Percentiles rank a stretch among this genome's conserved stretches.
Conservation (phyloP, 345 rosid genomes). For the Turnera subulata region DNA sequence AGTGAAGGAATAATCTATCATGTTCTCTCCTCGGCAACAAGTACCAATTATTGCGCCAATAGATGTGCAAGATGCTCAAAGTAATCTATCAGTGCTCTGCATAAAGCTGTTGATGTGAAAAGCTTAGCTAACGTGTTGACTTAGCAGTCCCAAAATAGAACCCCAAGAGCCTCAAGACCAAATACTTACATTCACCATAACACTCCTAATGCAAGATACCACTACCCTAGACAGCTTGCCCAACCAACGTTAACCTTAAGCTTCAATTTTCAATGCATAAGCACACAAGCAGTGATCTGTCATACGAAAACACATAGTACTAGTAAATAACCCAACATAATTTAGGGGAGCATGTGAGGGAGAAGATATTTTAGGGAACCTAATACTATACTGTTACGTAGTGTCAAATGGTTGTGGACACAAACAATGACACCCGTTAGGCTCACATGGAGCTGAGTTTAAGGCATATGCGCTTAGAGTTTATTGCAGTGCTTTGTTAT, state of each 20-base stretch:
- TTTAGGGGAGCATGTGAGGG: slow-evolving; percentile 28
- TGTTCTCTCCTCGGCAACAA: background rate
- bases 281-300: too few species aligned
- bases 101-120: too few species aligned
- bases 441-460: slow-evolving; percentile 25
- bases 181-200: too few species aligned
- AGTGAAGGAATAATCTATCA: background rate
- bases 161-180: too few species aligned
- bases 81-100: too few species aligned
- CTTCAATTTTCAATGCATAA: too few species aligned
- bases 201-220: too few species aligned
- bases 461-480: background rate
- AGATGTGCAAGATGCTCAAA: background rate
- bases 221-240: too few species aligned
- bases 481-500: too few species aligned
- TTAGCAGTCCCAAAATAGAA: too few species aligned
- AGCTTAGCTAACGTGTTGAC: too few species aligned
- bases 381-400: background rate
- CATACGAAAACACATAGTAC: background rate
- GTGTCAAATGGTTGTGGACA: slow-evolving; percentile 2
- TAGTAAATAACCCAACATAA: background rate
- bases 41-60: background rate
- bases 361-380: slow-evolving; percentile 15
- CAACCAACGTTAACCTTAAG: too few species aligned
- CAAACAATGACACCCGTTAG: background rate